A percentile compares a stretch with the other conserved stretches of the same genome.
Evolutionary conservation across 192 early-diverging fungal genomes (phyloP).

Genomic region (Gonapodya sp.): DNA sequence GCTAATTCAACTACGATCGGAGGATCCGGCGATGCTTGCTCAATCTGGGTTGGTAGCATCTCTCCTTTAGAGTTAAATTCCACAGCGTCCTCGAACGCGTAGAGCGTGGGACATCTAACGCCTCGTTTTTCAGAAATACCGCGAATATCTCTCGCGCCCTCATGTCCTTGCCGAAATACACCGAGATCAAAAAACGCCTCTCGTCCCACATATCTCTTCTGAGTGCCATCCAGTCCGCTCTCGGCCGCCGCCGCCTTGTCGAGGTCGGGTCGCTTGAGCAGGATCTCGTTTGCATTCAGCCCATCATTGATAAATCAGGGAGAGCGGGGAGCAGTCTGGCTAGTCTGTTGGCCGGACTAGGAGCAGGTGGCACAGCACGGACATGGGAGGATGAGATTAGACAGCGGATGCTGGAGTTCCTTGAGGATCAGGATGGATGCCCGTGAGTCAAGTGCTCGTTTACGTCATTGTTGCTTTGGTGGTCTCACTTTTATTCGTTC

Average conservation of each 20-base stretch:
- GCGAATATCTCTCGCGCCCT: slow-evolving; percentile 27
- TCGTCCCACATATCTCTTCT: slow-evolving; percentile 73
- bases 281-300: slow-evolving; percentile 34
- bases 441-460: neutral
- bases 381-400: neutral
- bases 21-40: neutral
- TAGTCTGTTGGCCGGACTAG: neutral
- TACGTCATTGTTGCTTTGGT: too few species aligned
- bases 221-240: slow-evolving; percentile 58
- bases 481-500: too few species aligned
- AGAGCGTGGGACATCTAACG: neutral
- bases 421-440: neutral
- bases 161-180: slow-evolving; percentile 73
- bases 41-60: neutral
- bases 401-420: neutral
- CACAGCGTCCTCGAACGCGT: slow-evolving; percentile 30
- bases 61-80: neutral
- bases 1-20: neutral
- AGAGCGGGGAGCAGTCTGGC: neutral
- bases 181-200: slow-evolving; percentile 69
- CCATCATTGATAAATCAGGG: neutral
- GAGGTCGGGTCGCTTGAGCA: slow-evolving; percentile 68
- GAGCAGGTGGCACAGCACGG: neutral
- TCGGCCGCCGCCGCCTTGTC: slow-evolving; percentile 53
- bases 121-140: neutral